Evolutionary conservation across 768 basidiomycete genomes (phyloP), one percentile per base, ranked within the genome.

Genomic region (Calocera cornea): DNA sequence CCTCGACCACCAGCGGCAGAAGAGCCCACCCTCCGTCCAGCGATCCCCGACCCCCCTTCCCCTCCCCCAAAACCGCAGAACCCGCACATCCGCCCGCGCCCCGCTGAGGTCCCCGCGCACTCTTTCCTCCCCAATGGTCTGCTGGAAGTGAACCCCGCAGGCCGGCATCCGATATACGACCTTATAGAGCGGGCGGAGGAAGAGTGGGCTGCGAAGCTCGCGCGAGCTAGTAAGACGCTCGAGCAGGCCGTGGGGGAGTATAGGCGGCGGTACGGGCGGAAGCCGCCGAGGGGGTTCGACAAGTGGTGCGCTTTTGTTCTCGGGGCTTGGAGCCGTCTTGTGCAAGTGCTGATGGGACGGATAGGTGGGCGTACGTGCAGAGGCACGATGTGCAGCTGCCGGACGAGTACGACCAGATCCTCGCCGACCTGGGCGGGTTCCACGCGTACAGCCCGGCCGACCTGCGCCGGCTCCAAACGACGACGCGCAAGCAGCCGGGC

Each of bases 371-470:
- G 7, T 84, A 82, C 72, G 79, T 79, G 31, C 68, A 77, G 50
- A 69, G 76, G 40, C 72, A 84, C 71, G 74, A 80, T 38, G 79
- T 85, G 22, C 80, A 79, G 65, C 76, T 84, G 5, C 80, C 80
- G 7, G 83, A 84, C 71, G 83, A 84, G 68, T 85, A 84, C 71
- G 83, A 84, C 71, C 79, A 81, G 66, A 83, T 85, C 66, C 69
- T 75, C 68, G 71, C 67, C 19, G 78, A 81, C 69, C 69, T 83
- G 8, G 75, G 78, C 34, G 80, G 79, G 0, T 81, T 79, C 72
- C 80, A 16, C 16, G 54, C 54, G 8, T 22, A 60, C 31, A 11
- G 27, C 24, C 54, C 54, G 14, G 54, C 54, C 31, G 54, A 60
- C 31, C 31, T 60, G 16, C 24, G 54, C 14, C 54, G 24, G 2